Conservation (phyloP, 1,284 basidiomycete species). For the Puccinia hordei region DNA sequence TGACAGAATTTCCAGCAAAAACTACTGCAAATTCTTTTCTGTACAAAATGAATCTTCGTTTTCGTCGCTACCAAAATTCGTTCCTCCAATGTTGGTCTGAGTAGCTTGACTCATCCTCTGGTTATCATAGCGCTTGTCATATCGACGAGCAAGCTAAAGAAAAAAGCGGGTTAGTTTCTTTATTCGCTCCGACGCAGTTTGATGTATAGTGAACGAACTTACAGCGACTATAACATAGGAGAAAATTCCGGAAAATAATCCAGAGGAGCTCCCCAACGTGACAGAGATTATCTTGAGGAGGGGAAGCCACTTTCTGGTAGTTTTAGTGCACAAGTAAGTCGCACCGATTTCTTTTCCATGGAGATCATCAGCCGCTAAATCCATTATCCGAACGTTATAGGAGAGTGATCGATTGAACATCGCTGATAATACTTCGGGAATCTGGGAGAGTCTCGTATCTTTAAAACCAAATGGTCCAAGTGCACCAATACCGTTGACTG, state of each 20-base stretch:
- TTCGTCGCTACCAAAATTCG: neutral
- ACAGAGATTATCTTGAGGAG: slow-evolving; percentile 14
- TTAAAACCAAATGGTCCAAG: slow-evolving; percentile 6
- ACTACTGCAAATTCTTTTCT: neutral
- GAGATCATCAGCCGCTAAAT: slow-evolving; percentile 14
- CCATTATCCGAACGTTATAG: neutral
- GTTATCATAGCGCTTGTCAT: neutral
- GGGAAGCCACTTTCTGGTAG: neutral
- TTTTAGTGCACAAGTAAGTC: slow-evolving; percentile 14
- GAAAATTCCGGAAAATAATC: slow-evolving; percentile 11
- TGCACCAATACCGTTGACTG: slow-evolving; percentile 11
- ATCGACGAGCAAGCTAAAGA: slow-evolving; percentile 3
- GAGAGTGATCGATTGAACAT: slow-evolving; percentile 15
- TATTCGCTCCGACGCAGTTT: neutral
- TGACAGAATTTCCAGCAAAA: too few relatives aligned
- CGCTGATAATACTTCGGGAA: neutral
- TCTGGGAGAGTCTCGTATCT: neutral
- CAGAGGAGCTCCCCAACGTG: slow-evolving; percentile 1
- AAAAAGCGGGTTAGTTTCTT: neutral
- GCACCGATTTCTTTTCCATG: slow-evolving; percentile 12
- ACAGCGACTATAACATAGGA: slow-evolving; percentile 2
- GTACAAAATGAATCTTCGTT: neutral
- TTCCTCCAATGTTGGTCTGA: neutral
- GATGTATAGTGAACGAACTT: neutral
- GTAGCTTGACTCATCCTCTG: neutral